These are phyloP conservation scores for Pichia manshurica DNA, from an alignment of 805 yeast species.

Conservation along the genomic window DNA sequence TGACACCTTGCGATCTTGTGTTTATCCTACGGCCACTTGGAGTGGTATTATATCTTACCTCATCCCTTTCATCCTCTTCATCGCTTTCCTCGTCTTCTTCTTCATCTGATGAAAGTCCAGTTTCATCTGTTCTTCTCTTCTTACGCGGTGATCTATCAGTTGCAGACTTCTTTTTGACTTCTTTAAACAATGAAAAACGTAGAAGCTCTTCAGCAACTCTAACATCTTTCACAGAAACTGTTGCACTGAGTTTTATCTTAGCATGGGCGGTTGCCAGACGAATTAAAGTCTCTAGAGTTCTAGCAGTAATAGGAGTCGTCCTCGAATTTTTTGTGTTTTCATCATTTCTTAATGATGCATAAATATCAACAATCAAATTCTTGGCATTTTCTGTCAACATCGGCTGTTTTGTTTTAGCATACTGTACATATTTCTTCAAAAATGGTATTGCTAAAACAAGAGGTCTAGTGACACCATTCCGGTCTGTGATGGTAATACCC, in stretches of 20 bases:
- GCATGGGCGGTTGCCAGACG: constrained; percentile 97
- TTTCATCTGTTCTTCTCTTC: constrained; percentile 29
- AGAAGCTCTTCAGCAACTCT: constrained; percentile 77
- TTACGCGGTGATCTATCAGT: constrained; percentile 33
- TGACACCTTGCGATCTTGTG: constrained; percentile 13
- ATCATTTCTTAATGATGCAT: constrained; percentile 77
- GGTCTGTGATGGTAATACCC: constrained; percentile 23
- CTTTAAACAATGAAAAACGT: constrained; percentile 81
- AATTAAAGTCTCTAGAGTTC: constrained; percentile 92
- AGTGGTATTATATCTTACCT: constrained; percentile 11
- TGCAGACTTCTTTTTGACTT: constrained; percentile 35
- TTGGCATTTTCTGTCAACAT: constrained; percentile 72
- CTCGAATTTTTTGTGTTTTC: constrained; percentile 53
- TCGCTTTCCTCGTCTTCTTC: constrained; percentile 15
- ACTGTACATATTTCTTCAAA: constrained; percentile 86
- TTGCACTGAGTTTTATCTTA: constrained; percentile 78
- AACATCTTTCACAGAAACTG: constrained; percentile 74
- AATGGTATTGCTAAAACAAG: constrained; percentile 69
- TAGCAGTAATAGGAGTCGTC: constrained; percentile 95
- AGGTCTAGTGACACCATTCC: constrained; percentile 25
- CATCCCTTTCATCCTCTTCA: constrained; percentile 12
- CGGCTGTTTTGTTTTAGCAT: constrained; percentile 88
- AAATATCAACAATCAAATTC: constrained; percentile 71
- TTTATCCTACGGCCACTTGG: neutral
- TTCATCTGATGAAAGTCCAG: constrained; percentile 18